Percentiles rank a stretch among this genome's conserved stretches.
Evolutionary conservation across 768 basidiomycete genomes (phyloP).

Genomic region (Suillus occidentalis): DNA sequence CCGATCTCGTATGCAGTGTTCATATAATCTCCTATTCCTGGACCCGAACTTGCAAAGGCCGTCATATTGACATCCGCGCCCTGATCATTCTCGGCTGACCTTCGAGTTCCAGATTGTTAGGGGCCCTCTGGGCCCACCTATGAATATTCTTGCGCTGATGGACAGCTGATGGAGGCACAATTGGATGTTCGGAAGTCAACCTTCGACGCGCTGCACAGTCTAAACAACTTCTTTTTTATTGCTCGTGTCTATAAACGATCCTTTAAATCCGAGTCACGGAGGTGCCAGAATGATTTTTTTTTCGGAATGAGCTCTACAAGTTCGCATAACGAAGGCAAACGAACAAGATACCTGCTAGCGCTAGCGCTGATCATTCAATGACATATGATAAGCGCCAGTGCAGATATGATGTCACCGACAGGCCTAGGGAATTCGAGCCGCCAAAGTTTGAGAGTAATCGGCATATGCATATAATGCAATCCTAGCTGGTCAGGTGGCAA

Average conservation of each 20-base stretch:
- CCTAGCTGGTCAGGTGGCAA: background rate
- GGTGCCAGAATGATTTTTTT: background rate
- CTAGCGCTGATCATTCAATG: background rate
- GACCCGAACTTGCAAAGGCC: constrained; percentile 13
- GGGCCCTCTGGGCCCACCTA: constrained; percentile 53
- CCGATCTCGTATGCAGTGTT: background rate
- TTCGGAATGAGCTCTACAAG: background rate
- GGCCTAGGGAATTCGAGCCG: background rate
- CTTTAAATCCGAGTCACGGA: background rate
- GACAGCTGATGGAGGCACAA: constrained; percentile 62
- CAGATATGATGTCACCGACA: background rate
- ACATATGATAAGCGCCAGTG: background rate
- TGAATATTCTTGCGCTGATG: constrained; percentile 72
- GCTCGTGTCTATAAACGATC: background rate
- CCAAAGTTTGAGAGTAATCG: background rate
- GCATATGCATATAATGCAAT: background rate
- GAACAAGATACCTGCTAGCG: background rate
- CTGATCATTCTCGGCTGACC: constrained; percentile 91
- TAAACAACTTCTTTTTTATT: background rate
- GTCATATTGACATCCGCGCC: constrained; percentile 35
- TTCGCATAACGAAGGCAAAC: constrained; percentile 28
- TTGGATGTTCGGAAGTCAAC: constrained; percentile 17
- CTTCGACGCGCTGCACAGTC: background rate
- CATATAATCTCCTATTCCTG: constrained; percentile 27
- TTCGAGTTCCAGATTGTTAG: constrained; percentile 62